Base-by-base conservation (phyloP, 225 moss, liverwort and hornwort species). In the Lunularia cruciata region DNA sequence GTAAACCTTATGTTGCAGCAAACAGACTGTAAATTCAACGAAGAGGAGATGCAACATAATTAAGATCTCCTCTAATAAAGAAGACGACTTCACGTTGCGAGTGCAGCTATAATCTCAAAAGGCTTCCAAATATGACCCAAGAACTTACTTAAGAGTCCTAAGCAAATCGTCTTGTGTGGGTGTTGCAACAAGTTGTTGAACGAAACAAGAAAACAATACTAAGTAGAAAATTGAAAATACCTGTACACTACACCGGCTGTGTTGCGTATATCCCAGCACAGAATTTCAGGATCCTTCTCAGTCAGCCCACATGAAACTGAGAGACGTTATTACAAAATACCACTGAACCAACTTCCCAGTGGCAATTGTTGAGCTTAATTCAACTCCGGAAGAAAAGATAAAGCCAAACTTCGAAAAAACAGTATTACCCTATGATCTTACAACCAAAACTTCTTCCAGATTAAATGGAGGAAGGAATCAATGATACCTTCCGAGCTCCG, bases 221-320 rank as follows among this genome's bases (percentile, higher is more conserved):
- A 6, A 13, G 8, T 40, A 40, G 40, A 40, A 40, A 40, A 40
- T 40, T 40, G 40, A 40, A 60, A 81, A 76, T 81, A 92, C 98
- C 84, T 99, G 49, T 99, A 93, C 45, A 93, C 79, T 46, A 86
- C 70, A 67, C 81, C 83, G 59, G 83, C 85, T 76, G 93, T 91
- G 71, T 99, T 86, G 67, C 98, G 91, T 72, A 99, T 76, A 78
- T 99, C 98, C 98, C 98, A 99, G 84, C 98, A 99, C 80, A 99
- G 81, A 65, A 99, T 93, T 71, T 88, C 86, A 80, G 93, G 84
- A 74, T 99, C 98, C 98, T 95, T 84, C 76, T 86, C 85, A 79
- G 80, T 75, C 84, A 90, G 43, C 81, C 76, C 83, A 83, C 82
- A 67, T 76, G 67, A 59, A 42, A 60, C 69, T 66, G 37, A 68